Base-by-base conservation (phyloP, 495 filamentous ascomycete species). In the Penicillium angulare region DNA sequence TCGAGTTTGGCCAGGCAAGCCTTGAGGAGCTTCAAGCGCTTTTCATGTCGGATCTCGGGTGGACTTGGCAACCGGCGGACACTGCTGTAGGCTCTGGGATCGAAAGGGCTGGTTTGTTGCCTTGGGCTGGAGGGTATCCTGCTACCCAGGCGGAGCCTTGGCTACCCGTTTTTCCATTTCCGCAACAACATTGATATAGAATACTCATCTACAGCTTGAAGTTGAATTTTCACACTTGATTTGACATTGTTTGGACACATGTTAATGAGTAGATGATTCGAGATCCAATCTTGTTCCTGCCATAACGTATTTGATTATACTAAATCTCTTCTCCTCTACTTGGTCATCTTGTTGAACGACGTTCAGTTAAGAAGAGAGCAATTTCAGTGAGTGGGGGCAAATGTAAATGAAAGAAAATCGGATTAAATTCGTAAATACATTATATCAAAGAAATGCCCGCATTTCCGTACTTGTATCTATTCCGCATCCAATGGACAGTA, bases 401-500 rank as follows among this genome's bases (percentile, higher is more conserved):
- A n/a, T n/a, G n/a, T n/a, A n/a, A n/a, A n/a, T n/a, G n/a, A n/a
- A n/a, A n/a, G n/a, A n/a, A n/a, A n/a, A n/a, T n/a, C n/a, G n/a
- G n/a, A n/a, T n/a, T n/a, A n/a, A n/a, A 31, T 31, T 31, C 27
- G 27, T 31, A 12, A 9, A 31, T 31, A 31, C n/a, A n/a, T n/a
- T n/a, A 31, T 31, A 31, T 7, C 27, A 31, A 6, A 31, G 27
- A 31, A 31, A 31, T 31, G 27, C 27, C 27, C 5, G 27, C 27
- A 31, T 31, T 13, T n/a, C 15, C 15, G 15, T 5, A 32, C n/a
- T n/a, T n/a, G n/a, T n/a, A 32, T 60, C 62, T 76, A 86, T 65
- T 88, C 84, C 3, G 82, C 84, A 74, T 87, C 85, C 41, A 86
- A 63, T 0, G 84, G 84, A 49, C 76, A 78, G 9, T 70, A 60